Conservation (phyloP, 2,329 filamentous ascomycete genomes). For the Sclerotinia trifoliorum region DNA sequence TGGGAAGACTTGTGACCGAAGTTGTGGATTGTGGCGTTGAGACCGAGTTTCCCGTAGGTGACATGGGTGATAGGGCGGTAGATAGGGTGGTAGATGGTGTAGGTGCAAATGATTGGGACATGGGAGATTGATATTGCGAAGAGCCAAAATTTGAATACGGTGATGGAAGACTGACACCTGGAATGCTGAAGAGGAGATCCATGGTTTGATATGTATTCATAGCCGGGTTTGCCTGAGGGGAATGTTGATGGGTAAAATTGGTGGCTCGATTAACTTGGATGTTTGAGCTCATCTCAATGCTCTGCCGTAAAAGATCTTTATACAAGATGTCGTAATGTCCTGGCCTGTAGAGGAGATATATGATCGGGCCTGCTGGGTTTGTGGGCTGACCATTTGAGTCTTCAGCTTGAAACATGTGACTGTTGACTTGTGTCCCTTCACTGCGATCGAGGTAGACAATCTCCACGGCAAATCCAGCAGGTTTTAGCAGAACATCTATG, state of each 20-base stretch:
- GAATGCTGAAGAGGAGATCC: slow-evolving; percentile 35
- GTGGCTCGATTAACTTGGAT: slow-evolving; percentile 56
- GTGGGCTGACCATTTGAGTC: slow-evolving; percentile 41
- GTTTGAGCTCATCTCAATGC: slow-evolving; percentile 37
- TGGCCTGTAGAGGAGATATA: slow-evolving; percentile 63
- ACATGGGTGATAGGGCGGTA: slow-evolving; percentile 36
- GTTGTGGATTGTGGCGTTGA: slow-evolving; percentile 22
- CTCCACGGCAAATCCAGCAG: slow-evolving; percentile 75
- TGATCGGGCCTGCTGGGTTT: slow-evolving; percentile 48
- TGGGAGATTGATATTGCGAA: slow-evolving; percentile 30
- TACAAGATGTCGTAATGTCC: slow-evolving; percentile 97
- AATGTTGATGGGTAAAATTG: slow-evolving; percentile 47
- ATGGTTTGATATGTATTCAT: slow-evolving; percentile 42
- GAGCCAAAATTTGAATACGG: slow-evolving; percentile 32
- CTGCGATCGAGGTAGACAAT: slow-evolving; percentile 91
- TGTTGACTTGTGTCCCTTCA: slow-evolving; percentile 71
- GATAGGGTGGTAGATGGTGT: slow-evolving; percentile 35
- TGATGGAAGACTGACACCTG: slow-evolving; percentile 33
- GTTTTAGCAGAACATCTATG: slow-evolving; percentile 75
- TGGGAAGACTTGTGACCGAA: slow-evolving; percentile 19
- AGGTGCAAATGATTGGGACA: slow-evolving; percentile 34
- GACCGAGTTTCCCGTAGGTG: slow-evolving; percentile 31
- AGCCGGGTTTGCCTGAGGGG: slow-evolving; percentile 42
- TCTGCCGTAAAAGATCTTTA: slow-evolving; percentile 46
- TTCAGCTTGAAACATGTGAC: slow-evolving; percentile 44